Evolutionary conservation across 148 eudicot species (phyloP), one percentile per base, ranked within the genome.

Genomic region (Cornus suecica): DNA sequence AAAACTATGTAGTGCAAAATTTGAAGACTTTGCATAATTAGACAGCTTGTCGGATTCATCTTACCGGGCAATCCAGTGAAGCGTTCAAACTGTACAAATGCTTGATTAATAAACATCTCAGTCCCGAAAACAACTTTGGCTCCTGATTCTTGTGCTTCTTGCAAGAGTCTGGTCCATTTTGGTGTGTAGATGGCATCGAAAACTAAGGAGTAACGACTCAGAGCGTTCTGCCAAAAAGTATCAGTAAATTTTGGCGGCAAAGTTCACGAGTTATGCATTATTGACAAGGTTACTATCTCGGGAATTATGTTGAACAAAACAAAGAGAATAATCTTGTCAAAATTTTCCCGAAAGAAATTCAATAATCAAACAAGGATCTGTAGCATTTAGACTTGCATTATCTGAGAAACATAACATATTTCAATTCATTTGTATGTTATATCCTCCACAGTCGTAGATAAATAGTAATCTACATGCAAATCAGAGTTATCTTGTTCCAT

Each of bases 121-220:
- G 87, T 77, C 58, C 97, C 94, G 23, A 85, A 74, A n/a, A 89
- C 91, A 45, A 84, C 80, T 42, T 77, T 74, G 29, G 88, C 93
- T 63, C 94, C 97, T 31, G 70, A 30, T 74, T 87, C 85, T 74
- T 82, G 82, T 54, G 97, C 91, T 86, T 92, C 97, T 22, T 70
- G 83, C 69, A 92, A 60, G 10, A 92, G 83, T 77, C 90, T 86
- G 62, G 97, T 92, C 51, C 86, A 86, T 81, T 89, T 92, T 8
- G 97, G 97, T 9, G 90, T 84, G 84, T 92, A 92, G 34, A 92
- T 88, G 60, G 95, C 97, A 80, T 90, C 95, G 67, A 92, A 92
- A 22, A 89, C 97, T 65, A 92, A 85, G 54, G 86, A 74, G 74
- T 92, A 92, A 30, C 81, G 71, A 71, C 75, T 79, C 68, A 92